Conservation (phyloP, 305 asterid genomes). For the Withania somnifera region DNA sequence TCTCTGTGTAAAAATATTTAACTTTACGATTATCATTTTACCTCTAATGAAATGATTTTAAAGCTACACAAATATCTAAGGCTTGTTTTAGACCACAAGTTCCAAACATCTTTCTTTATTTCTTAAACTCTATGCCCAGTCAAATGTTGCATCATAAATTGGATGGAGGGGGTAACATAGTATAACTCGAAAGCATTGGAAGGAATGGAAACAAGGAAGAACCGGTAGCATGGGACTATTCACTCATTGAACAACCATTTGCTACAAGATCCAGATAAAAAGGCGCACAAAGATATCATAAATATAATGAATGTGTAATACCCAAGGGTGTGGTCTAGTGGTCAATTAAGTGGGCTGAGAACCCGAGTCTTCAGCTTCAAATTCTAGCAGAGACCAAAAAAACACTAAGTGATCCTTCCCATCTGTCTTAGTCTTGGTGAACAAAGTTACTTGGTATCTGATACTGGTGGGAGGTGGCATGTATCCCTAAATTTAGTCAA, state of each 20-base stretch:
- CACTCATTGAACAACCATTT: not conserved
- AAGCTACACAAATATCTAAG: not conserved
- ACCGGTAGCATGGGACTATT: not conserved
- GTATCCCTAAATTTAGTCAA: too few species aligned
- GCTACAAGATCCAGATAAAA: not conserved
- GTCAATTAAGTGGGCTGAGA: too few species aligned
- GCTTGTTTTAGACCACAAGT: not conserved
- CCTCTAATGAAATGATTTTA: not conserved
- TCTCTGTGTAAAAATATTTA: not conserved
- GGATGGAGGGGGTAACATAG: not conserved
- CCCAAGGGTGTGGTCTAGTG: too few species aligned
- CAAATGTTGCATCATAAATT: not conserved
- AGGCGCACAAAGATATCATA: not conserved
- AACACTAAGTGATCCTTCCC: too few species aligned
- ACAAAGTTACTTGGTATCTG: too few species aligned
- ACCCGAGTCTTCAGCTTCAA: too few species aligned
- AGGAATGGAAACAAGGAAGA: not conserved
- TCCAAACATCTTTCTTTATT: not conserved
- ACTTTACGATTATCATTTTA: not conserved
- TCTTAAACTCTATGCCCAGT: not conserved
- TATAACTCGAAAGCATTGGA: not conserved
- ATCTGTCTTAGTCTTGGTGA: too few species aligned
- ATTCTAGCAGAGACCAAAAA: too few species aligned
- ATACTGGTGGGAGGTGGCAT: too few species aligned
- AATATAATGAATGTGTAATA: not conserved